Evolutionary conservation across 1,284 basidiomycete genomes (phyloP), one percentile per base, ranked within the genome.

Genomic region (Malassezia nana): DNA sequence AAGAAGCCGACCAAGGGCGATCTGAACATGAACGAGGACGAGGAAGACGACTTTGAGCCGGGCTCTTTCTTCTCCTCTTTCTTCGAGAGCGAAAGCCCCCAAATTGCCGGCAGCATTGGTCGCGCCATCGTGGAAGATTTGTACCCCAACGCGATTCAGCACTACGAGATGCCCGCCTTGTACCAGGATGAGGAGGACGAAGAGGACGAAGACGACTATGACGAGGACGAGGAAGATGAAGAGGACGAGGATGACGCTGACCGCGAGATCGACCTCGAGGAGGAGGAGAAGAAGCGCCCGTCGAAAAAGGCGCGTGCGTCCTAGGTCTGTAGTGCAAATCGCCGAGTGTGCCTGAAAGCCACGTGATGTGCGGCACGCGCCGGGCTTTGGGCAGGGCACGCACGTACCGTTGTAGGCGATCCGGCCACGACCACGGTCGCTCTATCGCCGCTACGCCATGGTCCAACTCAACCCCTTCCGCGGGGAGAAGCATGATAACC

Each of bases 51-150:
- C 50, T 82, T 82, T 32, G 87, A 88, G 52, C 76, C 80, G 43
- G 87, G 88, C 52, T 86, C 83, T 67, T 88, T 90, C 78, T 90
- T 90, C 80, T 86, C 87, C 76, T 84, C 83, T 66, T 89, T 90
- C 63, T 86, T 86, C 74, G 73, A 79, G 39, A 66, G 58, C 52
- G 57, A 57, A 20, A 57, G 61, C 46, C 51, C 47, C 29, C 62
- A 66, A 55, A 46, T 68, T 6, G 65, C 66, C 0, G 67, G 62
- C 39, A 62, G 60, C 26, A 68, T 73, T 20, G 70, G 67, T 25
- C 64, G 65, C 49, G 55, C 55, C 7, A 50, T 73, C 26, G 67
- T 69, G 43, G 65, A 68, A 52, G 67, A 70, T 38, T 59, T 72
- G 42, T 73, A 54, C 62, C 70, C 68, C 12, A 59, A 59, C 24